Percentiles rank a stretch among this genome's conserved stretches.
Conservation (phyloP, 2,329 filamentous ascomycete species). For the Ophiostoma fasciatum region DNA sequence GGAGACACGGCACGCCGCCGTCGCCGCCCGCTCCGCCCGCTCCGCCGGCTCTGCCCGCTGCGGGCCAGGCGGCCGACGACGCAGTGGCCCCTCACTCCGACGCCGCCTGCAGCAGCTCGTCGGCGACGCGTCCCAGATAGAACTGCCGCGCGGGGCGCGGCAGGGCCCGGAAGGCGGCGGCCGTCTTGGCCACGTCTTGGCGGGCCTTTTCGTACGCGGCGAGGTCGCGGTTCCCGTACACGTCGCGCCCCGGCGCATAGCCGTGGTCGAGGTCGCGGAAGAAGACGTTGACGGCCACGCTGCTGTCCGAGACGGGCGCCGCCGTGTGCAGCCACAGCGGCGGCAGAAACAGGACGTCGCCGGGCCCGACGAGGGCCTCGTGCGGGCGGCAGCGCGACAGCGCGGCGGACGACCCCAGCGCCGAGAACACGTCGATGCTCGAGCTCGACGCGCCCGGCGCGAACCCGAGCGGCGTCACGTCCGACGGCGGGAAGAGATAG, state of each 20-base stretch:
- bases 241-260: conserved; percentile 63
- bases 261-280: conserved; percentile 55
- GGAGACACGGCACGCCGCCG: too few relatives aligned
- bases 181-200: conserved; percentile 53
- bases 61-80: neutral
- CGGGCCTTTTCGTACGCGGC: conserved; percentile 73
- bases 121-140: conserved; percentile 57
- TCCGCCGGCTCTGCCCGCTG: neutral
- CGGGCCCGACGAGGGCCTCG: conserved; percentile 49
- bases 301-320: conserved; percentile 40
- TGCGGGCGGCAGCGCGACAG: conserved; percentile 43
- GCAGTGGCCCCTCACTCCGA: conserved; percentile 4
- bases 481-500: conserved; percentile 62
- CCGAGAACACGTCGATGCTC: conserved; percentile 53
- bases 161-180: conserved; percentile 46
- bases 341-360: conserved; percentile 69
- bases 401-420: conserved; percentile 21
- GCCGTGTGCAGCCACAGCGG: conserved; percentile 75
- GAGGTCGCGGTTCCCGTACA: conserved; percentile 79
- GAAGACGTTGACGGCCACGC: conserved; percentile 80
- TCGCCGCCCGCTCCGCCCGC: too few relatives aligned
- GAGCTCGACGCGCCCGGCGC: conserved; percentile 69
- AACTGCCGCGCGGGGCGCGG: conserved; percentile 55
- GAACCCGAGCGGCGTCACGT: conserved; percentile 56
- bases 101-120: conserved; percentile 37